phyloP scores from a whole-genome alignment of 176 grass and related monocot species.

The Melocanna baccifera region DNA sequence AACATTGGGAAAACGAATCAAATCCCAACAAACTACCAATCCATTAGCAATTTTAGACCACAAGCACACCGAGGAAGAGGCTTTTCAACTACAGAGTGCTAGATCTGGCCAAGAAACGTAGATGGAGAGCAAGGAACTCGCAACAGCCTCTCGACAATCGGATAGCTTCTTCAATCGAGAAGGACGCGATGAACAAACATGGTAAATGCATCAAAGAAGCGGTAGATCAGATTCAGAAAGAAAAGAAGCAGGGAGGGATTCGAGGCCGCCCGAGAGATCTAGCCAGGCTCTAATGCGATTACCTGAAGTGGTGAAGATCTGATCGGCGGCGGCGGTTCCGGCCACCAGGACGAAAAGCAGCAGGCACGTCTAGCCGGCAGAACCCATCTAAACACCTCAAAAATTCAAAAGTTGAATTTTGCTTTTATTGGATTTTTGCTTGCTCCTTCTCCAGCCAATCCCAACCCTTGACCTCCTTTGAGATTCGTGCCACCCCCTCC shows the following conservation, averaged over 20 bases:
- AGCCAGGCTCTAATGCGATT: background rate
- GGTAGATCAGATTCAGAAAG: background rate
- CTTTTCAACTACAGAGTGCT: background rate
- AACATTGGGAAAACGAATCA: background rate
- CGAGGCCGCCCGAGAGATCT: background rate
- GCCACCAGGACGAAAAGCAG: constrained; percentile 17
- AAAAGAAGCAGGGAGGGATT: background rate
- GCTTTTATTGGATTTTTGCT: too few species aligned
- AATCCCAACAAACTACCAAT: background rate
- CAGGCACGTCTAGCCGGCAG: background rate
- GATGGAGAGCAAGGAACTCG: background rate
- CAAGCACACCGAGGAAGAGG: background rate
- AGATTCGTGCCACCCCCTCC: too few species aligned
- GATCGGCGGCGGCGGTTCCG: constrained; percentile 17
- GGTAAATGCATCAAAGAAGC: too few species aligned
- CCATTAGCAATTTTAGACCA: background rate
- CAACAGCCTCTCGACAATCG: background rate
- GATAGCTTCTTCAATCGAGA: background rate
- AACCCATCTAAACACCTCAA: too few species aligned
- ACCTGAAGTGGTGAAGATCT: constrained; percentile 61
- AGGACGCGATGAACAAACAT: background rate
- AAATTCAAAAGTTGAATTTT: too few species aligned
- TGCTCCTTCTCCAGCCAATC: too few species aligned
- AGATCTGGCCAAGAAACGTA: background rate
- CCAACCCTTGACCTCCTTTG: too few species aligned